Base-by-base conservation (phyloP, 164 flowering plant species). In the Tinospora cordifolia region DNA sequence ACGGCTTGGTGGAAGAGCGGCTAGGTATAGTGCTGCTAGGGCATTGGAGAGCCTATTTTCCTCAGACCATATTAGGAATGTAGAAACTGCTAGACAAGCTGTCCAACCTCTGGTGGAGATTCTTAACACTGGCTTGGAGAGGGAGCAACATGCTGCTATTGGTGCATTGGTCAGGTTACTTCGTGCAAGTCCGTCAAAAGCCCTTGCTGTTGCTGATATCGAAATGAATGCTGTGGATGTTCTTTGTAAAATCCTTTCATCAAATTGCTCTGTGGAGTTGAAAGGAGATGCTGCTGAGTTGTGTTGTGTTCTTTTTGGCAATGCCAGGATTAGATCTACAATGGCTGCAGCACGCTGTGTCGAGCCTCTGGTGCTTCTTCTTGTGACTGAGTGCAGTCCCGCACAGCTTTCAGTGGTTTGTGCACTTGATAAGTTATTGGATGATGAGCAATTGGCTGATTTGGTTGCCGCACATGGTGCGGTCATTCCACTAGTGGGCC, bases 231-330 rank as follows among this genome's bases (percentile, higher is more conserved):
- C 98, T n/a, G 96, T 72, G 25, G 75, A 72, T 72, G 75, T 72
- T 67, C 75, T 72, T 46, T 95, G 98, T 79, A 82, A 87, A 71
- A 92, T 95, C 69, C 94, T 95, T 60, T 86, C 94, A n/a, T 90
- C 99, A 26, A 88, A 84, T 76, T 91, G 91, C 77, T 87, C 99
- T 22, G 83, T 89, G 83, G 99, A 95, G 63, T 78, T 95, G 75
- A 95, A 90, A 78, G 97, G 97, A 46, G 95, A 90, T 85, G 98
- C 98, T 66, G 98, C 98, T 62, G 98, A 95, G 78, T 81, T 95
- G 58, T 95, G 99, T 75, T 79, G 84, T 78, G 98, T 72, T 68
- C 87, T 95, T 59, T 95, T 92, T 75, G 90, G 89, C 69, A 95
- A 91, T 79, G 90, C 76, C 51, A 84, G 90, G 78, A 90, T 92